These are phyloP conservation scores for Papilionanthe hybrid DNA, from an alignment of 116 monocot genomes.

Conservation along the genomic window DNA sequence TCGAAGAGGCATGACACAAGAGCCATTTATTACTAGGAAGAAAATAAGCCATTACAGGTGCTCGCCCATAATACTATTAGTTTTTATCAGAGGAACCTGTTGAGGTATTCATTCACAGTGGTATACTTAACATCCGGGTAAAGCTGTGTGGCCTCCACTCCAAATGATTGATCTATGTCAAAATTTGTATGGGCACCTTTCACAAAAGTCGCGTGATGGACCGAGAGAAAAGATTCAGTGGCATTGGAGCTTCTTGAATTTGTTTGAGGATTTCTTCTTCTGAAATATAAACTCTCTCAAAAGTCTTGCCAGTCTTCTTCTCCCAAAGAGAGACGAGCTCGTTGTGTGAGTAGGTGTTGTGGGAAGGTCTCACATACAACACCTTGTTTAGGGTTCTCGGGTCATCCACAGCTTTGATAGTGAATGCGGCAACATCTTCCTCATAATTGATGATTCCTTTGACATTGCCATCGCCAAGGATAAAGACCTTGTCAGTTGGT, in stretches of 20 bases:
- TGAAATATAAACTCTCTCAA: conserved; percentile 34
- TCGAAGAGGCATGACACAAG: too few species aligned
- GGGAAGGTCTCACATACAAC: conserved; percentile 33
- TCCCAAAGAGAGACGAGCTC: conserved; percentile 49
- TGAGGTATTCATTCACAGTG: conserved; percentile 43
- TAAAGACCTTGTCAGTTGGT: conserved; percentile 30
- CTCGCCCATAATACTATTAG: neutral
- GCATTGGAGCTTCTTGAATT: conserved; percentile 40
- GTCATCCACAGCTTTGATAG: conserved; percentile 38
- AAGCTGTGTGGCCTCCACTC: conserved; percentile 52
- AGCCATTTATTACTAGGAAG: too few species aligned
- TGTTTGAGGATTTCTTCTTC: conserved; percentile 34
- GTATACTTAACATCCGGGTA: conserved; percentile 67
- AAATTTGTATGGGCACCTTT: conserved; percentile 66
- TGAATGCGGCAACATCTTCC: conserved; percentile 36
- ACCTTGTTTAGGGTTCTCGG: conserved; percentile 47
- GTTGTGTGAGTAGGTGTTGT: conserved; percentile 29
- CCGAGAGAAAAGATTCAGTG: conserved; percentile 22
- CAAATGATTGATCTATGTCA: conserved; percentile 44
- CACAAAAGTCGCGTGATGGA: conserved; percentile 31
- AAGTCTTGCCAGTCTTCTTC: conserved; percentile 35
- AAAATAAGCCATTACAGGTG: too few species aligned
- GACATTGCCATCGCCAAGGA: conserved; percentile 42
- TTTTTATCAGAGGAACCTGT: conserved; percentile 24
- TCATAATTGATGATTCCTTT: conserved; percentile 45